phyloP scores from a whole-genome alignment of 73 alveolate genomes.

The Paramecium sonneborni region DNA sequence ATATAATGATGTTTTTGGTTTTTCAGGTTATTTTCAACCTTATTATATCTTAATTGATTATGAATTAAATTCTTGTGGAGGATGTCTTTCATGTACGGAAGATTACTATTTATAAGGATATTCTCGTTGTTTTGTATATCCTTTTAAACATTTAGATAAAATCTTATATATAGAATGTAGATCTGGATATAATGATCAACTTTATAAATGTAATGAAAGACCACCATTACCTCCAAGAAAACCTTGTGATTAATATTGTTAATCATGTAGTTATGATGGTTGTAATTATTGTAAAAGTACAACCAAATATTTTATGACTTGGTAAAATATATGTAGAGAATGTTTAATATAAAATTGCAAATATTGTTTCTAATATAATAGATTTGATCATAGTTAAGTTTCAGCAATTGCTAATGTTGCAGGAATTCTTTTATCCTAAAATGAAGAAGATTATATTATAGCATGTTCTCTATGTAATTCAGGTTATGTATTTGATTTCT shows the following conservation, averaged over 20 bases:
- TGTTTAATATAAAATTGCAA: not conserved
- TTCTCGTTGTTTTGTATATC: not conserved
- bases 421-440: not conserved
- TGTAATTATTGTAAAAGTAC: not conserved
- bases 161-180: not conserved
- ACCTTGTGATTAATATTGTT: not conserved
- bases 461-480: not conserved
- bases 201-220: not conserved
- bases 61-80: not conserved
- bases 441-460: not conserved
- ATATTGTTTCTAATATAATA: not conserved
- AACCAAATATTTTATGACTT: not conserved
- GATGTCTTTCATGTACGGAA: not conserved
- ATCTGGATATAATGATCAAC: not conserved
- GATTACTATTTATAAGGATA: not conserved
- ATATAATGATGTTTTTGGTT: not conserved
- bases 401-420: not conserved
- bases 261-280: not conserved
- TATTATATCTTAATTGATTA: not conserved
- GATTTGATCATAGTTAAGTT: not conserved
- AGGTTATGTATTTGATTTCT: not conserved
- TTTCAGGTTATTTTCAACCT: no score
- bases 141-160: not conserved
- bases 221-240: not conserved
- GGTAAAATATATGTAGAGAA: not conserved